A percentile compares a stretch with the other conserved stretches of the same genome.
Conservation (phyloP, 805 yeast genomes). For the Ogataea siamensis region DNA sequence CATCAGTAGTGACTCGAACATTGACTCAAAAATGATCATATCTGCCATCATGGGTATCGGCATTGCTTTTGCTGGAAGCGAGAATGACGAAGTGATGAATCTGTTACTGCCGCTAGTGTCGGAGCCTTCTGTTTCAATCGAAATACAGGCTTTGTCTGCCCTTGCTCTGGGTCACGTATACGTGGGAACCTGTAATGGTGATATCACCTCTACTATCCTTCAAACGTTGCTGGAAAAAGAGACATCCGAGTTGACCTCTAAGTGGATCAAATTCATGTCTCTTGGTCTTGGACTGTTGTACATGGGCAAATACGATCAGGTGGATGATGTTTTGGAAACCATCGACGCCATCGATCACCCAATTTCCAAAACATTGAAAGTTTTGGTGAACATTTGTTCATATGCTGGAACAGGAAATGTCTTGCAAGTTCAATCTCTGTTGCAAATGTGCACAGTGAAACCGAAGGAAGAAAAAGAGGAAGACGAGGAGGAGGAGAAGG, state of each 20-base stretch:
- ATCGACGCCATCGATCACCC: constrained; percentile 95
- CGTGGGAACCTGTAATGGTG: constrained; percentile 95
- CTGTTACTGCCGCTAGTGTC: constrained; percentile 79
- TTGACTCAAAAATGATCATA: constrained; percentile 62
- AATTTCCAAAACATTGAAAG: constrained; percentile 82
- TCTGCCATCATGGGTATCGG: constrained; percentile 91
- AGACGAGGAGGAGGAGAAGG: constrained; percentile 48
- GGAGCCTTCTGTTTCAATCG: constrained; percentile 71
- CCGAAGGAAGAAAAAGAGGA: constrained; percentile 55
- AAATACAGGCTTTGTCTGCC: constrained; percentile 81
- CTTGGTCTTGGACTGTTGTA: constrained; percentile 88
- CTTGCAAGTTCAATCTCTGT: constrained; percentile 83
- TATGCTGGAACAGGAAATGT: constrained; percentile 98
- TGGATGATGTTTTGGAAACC: constrained; percentile 90
- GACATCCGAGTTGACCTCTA: constrained; percentile 69
- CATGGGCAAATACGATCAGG: constrained; percentile 92
- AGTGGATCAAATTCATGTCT: constrained; percentile 88
- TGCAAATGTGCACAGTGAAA: constrained; percentile 83
- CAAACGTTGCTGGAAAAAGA: constrained; percentile 89
- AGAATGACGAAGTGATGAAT: constrained; percentile 77
- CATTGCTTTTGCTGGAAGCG: constrained; percentile 91
- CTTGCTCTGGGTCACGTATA: constrained; percentile 90
- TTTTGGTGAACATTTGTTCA: constrained; percentile 87
- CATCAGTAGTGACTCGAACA: constrained; percentile 40
- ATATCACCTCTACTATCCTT: constrained; percentile 85